Percentiles rank a stretch among this genome's conserved stretches.
Conservation (phyloP, 306 rosid genomes). For the Trifolium subterraneum region DNA sequence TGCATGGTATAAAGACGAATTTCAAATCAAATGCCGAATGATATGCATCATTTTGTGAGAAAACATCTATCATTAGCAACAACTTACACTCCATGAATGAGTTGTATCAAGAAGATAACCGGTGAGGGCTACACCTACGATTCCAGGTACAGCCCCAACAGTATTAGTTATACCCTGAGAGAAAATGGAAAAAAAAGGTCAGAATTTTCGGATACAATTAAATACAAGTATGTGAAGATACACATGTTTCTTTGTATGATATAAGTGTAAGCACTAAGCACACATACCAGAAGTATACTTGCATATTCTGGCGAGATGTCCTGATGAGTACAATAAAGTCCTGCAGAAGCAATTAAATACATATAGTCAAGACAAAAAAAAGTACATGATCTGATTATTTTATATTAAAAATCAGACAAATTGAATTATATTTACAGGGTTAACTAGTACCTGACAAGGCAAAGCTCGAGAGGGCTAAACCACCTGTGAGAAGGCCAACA, state of each 20-base stretch:
- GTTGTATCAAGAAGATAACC: slow-evolving; percentile 93
- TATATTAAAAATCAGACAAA: not conserved
- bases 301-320: slow-evolving; percentile 98
- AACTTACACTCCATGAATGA: slow-evolving; percentile 99
- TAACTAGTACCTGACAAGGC: slow-evolving; percentile 77
- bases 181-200: slow-evolving; percentile 17
- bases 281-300: slow-evolving; percentile 82
- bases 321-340: slow-evolving; percentile 97
- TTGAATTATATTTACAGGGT: slow-evolving; percentile 25
- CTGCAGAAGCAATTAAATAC: slow-evolving; percentile 53
- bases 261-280: slow-evolving; percentile 1
- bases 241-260: not conserved
- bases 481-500: slow-evolving; percentile 85
- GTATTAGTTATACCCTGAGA: slow-evolving; percentile 93
- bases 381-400: slow-evolving; percentile 24
- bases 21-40: slow-evolving; percentile 25
- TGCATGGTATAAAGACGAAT: slow-evolving; percentile 47
- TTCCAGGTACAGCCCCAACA: slow-evolving; percentile 92
- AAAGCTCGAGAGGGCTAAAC: slow-evolving; percentile 96
- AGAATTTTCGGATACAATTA: slow-evolving; percentile 24
- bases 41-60: slow-evolving; percentile 10
- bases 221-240: slow-evolving; percentile 14
- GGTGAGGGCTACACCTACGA: slow-evolving; percentile 90
- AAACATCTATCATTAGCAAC: slow-evolving; percentile 1
- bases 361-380: slow-evolving; percentile 33